Conservation (phyloP, 192 early-diverging fungal species). For the Coemansia sp. region DNA sequence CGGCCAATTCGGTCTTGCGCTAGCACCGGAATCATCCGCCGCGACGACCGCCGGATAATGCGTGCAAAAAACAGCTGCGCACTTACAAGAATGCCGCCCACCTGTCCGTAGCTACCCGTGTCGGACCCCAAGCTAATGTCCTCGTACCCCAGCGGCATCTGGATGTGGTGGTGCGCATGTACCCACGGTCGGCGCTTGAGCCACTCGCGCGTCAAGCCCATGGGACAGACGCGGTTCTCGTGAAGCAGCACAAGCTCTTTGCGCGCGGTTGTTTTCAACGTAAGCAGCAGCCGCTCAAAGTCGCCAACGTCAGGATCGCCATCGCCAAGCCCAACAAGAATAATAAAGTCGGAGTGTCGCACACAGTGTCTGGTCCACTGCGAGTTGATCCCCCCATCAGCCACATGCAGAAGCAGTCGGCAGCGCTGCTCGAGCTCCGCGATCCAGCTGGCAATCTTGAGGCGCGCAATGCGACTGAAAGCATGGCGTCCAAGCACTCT, state of each 20-base stretch:
- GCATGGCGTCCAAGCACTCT: constrained; percentile 85
- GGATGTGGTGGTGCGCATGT: constrained; percentile 96
- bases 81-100: constrained; percentile 7
- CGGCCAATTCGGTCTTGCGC: constrained; percentile 54
- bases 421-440: constrained; percentile 90
- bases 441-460: constrained; percentile 92
- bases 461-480: constrained; percentile 85
- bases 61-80: constrained; percentile 21
- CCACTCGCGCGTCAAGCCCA: constrained; percentile 89
- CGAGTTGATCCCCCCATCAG: constrained; percentile 85
- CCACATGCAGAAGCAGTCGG: constrained; percentile 90
- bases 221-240: constrained; percentile 67
- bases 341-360: constrained; percentile 92
- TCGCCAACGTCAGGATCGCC: constrained; percentile 87
- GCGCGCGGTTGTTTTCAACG: constrained; percentile 95
- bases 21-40: constrained; percentile 19
- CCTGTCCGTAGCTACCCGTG: background rate
- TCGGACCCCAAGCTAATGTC: constrained; percentile 3
- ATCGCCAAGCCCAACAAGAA: constrained; percentile 91
- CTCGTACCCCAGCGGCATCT: constrained; percentile 61
- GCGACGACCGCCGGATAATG: constrained; percentile 26
- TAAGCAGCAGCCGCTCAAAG: constrained; percentile 86
- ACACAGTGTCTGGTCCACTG: constrained; percentile 97
- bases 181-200: constrained; percentile 91
- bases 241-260: constrained; percentile 96